Evolutionary conservation across 2,329 filamentous ascomycete species (phyloP), one percentile per base, ranked within the genome.

Genomic region (Dendrostoma leiphaemia): DNA sequence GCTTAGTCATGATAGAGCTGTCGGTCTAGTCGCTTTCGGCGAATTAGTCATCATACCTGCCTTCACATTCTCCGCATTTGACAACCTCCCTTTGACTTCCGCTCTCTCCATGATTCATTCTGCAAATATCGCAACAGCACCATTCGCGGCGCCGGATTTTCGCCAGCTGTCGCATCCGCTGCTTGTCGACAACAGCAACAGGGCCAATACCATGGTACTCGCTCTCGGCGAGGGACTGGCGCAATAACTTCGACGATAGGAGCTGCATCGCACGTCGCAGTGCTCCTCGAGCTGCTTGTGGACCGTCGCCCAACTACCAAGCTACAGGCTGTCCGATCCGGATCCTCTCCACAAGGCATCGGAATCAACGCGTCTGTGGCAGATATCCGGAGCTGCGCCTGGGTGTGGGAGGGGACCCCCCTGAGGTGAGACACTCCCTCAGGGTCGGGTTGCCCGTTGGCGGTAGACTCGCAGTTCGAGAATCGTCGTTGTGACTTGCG

Each of bases 211-310:
- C 35, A 23, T 47, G 17, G 44, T 47, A 47, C 44, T 47, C 44
- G 44, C 40, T 44, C 21, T 17, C 17, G 3, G 44, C 44, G 44
- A 19, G 44, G 41, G 48, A 45, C 41, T 9, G 40, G 23, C 38
- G 40, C 49, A 51, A 44, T 12, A 29, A 8, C 40, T 44, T 37
- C 49, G 31, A 46, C 49, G 23, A 28, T 46, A 46, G 24, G n/a
- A 46, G 44, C 23, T 44, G 41, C 49, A 38, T 51, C 12, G 49
- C 40, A 51, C 49, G 12, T 38, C 40, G 49, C 32, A 35, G 49
- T 19, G n/a, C 29, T 51, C 40, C 41, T 24, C n/a, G 24, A 12
- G 13, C 8, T 19, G 17, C 32, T 38, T 51, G 49, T 51, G 3
- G 13, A n/a, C 32, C 31, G 41, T 29, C 41, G n/a, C 40, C 49